A percentile compares a stretch with the other conserved stretches of the same genome.
Evolutionary conservation across 2,329 filamentous ascomycete species (phyloP).

Genomic region (Ramularia collo-cygni): DNA sequence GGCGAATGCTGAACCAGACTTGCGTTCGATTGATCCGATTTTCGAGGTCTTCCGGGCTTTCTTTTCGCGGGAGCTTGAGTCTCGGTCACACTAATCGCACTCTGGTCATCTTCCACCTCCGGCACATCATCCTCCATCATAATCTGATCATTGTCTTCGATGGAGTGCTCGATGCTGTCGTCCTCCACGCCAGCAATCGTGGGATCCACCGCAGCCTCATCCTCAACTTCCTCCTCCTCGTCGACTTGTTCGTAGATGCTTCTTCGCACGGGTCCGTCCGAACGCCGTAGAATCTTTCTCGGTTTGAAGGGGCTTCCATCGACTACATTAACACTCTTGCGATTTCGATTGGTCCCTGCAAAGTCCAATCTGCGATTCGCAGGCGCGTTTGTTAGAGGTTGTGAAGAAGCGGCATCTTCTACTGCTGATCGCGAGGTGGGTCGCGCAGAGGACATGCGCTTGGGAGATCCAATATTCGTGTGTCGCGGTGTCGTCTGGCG

Average conservation of each 20-base stretch:
- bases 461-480: slow-evolving; percentile 54
- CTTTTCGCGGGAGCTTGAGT: slow-evolving; percentile 9
- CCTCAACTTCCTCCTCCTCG: slow-evolving; percentile 13
- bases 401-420: slow-evolving; percentile 11
- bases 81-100: slow-evolving; percentile 7
- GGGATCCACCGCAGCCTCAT: slow-evolving; percentile 13
- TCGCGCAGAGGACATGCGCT: slow-evolving; percentile 53
- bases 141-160: slow-evolving; percentile 14
- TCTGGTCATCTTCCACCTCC: slow-evolving; percentile 9
- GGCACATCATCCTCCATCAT: slow-evolving; percentile 13
- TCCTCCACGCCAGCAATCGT: slow-evolving; percentile 11
- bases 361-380: slow-evolving; percentile 31
- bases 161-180: slow-evolving; percentile 16
- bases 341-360: slow-evolving; percentile 18
- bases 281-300: slow-evolving; percentile 22
- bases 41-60: slow-evolving; percentile 15
- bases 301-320: slow-evolving; percentile 30
- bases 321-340: slow-evolving; percentile 21
- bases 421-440: slow-evolving; percentile 31
- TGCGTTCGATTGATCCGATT: slow-evolving; percentile 16
- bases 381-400: slow-evolving; percentile 16
- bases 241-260: slow-evolving; percentile 21
- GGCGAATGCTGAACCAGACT: slow-evolving; percentile 10
- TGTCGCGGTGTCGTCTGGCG: slow-evolving; percentile 57
- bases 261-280: slow-evolving; percentile 15